Percentiles rank a stretch among this genome's conserved stretches.
Conservation (phyloP, 192 early-diverging fungal species). For the Phlyctochytrium planicorne region DNA sequence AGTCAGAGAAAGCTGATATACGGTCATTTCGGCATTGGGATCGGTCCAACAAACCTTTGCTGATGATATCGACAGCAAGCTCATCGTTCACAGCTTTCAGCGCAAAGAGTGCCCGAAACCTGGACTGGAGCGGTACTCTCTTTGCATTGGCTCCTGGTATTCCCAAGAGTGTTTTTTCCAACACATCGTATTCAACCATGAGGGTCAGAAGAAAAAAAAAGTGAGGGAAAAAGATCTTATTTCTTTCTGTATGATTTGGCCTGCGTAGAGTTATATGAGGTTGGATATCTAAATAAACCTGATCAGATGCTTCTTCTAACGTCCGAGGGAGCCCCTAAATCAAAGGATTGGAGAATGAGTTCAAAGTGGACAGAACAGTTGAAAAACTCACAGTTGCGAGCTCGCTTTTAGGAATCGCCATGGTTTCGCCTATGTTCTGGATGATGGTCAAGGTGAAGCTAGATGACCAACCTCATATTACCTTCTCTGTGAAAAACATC, state of each 20-base stretch:
- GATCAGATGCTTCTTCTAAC: too few relatives aligned
- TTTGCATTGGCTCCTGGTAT: neutral
- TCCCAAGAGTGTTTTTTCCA: neutral
- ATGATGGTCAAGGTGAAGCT: neutral
- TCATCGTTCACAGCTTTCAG: slow-evolving; percentile 79
- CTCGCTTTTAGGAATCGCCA: neutral
- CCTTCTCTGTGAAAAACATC: slow-evolving; percentile 9
- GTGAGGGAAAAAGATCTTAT: too few relatives aligned
- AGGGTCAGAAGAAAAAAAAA: too few relatives aligned
- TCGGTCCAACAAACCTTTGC: slow-evolving; percentile 53
- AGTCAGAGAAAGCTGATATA: slow-evolving; percentile 64
- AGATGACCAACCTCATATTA: too few relatives aligned
- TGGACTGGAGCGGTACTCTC: slow-evolving; percentile 66
- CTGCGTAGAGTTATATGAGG: too few relatives aligned
- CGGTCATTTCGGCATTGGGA: neutral
- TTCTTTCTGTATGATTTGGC: too few relatives aligned
- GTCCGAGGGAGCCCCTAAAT: too few relatives aligned
- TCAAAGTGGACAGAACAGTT: neutral
- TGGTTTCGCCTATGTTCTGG: neutral
- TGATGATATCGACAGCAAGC: slow-evolving; percentile 78
- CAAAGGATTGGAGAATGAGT: too few relatives aligned
- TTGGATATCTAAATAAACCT: too few relatives aligned
- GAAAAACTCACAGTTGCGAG: neutral
- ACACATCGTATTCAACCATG: neutral
- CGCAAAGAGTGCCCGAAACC: slow-evolving; percentile 93